A percentile compares a stretch with the other conserved stretches of the same genome.
Evolutionary conservation across 1,284 basidiomycete species (phyloP).

Genomic region (Coniferiporia sulphurascens): DNA sequence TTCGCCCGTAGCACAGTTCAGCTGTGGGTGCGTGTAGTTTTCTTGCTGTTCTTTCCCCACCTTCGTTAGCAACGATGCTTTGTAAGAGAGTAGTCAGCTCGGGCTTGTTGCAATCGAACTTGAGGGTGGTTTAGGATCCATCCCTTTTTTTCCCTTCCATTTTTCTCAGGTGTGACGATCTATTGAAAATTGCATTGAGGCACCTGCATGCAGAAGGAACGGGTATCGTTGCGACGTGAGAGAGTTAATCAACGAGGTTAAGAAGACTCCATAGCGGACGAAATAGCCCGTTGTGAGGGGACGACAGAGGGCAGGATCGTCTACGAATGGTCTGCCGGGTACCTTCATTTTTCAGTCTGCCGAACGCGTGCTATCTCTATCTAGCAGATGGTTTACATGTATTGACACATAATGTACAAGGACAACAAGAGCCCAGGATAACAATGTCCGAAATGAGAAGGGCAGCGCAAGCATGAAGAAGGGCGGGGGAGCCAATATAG

Average conservation of each 20-base stretch:
- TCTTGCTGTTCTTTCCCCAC: neutral
- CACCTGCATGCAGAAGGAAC: too few relatives aligned
- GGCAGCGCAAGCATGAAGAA: too few relatives aligned
- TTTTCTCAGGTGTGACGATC: neutral
- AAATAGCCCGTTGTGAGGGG: neutral
- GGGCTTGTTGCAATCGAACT: constrained; percentile 16
- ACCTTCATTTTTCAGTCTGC: too few relatives aligned
- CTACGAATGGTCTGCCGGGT: neutral
- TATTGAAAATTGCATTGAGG: too few relatives aligned
- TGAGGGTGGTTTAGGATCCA: constrained; percentile 17
- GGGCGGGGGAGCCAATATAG: too few relatives aligned
- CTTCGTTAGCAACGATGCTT: neutral
- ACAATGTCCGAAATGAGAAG: too few relatives aligned
- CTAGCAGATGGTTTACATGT: too few relatives aligned
- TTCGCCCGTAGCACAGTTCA: neutral
- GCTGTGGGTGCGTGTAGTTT: neutral
- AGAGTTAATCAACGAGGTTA: too few relatives aligned
- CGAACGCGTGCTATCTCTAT: too few relatives aligned
- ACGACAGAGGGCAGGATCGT: neutral
- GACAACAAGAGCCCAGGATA: too few relatives aligned
- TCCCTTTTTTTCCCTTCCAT: neutral
- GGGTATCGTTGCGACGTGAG: too few relatives aligned
- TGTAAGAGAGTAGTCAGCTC: constrained; percentile 5
- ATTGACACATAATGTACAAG: too few relatives aligned
- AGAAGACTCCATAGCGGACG: neutral